These are phyloP conservation scores for Phalaenopsis equestris DNA, from an alignment of 106 monocot species.

Conservation along the genomic window DNA sequence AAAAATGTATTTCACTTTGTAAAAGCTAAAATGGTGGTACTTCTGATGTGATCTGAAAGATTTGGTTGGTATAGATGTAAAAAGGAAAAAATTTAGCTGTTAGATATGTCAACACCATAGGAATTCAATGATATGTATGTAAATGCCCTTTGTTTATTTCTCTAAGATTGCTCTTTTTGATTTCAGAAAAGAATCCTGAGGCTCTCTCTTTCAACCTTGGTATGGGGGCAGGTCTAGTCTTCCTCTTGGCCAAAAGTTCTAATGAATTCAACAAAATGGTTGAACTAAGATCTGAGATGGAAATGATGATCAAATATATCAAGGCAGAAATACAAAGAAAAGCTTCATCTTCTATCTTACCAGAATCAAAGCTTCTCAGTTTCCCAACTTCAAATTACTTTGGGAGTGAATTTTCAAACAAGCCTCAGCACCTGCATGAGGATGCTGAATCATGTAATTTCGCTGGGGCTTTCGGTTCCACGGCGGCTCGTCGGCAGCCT, in stretches of 20 bases:
- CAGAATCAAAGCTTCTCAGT: constrained; percentile 16
- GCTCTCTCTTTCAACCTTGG: constrained; percentile 25
- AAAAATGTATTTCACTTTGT: no score
- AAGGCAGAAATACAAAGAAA: constrained; percentile 25
- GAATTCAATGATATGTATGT: no score
- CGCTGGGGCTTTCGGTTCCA: not conserved
- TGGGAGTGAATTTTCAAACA: constrained; percentile 16
- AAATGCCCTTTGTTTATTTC: not conserved
- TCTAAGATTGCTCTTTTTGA: not conserved
- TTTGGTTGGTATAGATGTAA: no score
- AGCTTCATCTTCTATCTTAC: not conserved
- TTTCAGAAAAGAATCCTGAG: constrained; percentile 23
- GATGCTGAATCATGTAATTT: constrained; percentile 5
- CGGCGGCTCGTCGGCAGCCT: constrained; percentile 5
- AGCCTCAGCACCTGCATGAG: constrained; percentile 8
- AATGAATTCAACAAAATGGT: constrained; percentile 42
- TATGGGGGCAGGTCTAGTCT: constrained; percentile 28
- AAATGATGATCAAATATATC: constrained; percentile 31
- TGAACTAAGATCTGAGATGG: constrained; percentile 41
- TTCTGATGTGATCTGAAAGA: no score
- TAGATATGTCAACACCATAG: no score
- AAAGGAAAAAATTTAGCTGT: no score
- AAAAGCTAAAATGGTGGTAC: no score
- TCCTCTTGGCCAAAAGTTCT: constrained; percentile 29
- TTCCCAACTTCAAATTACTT: constrained; percentile 20